Base-by-base conservation (phyloP, 805 yeast genomes). In the Candida quercuum region DNA sequence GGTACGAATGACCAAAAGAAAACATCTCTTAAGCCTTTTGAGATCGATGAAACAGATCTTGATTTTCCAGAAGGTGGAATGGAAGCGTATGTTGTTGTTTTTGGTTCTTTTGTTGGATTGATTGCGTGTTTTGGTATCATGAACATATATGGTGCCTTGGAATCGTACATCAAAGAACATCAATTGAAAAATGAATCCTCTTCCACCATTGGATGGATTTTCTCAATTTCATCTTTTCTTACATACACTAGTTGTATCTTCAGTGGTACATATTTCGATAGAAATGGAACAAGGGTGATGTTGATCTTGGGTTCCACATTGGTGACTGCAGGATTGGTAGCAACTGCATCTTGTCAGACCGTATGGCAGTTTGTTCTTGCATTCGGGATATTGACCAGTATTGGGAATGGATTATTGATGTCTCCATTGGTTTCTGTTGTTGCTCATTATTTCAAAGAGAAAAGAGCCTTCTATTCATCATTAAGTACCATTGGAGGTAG, bases 81-180 rank as follows among this genome's bases (percentile, higher is more conserved):
- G 29, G 48, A 53, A 43, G 82, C 83, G 0, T 74, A 73, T 57
- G 43, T 58, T 9, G 79, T 76, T 3, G 73, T 76, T 2, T 49
- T 74, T 23, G 86, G 85, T 3, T 64, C 74, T 2, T 75, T 75
- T 44, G 54, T 72, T 39, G 84, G 84, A 0, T 61, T 72, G 12
- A 57, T 71, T 6, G 72, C 74, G 3, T 67, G 67, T 19, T 68
- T 76, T 38, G 86, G 86, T 0, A 54, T 75, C 36, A 59, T 75
- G 50, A 78, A 78, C 47, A 59, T 79, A 1, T 66, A 74, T 27
- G 85, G 86, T 39, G 81, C 79, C 2, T 66, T 79, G 25, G 78
- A 79, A 53, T 69, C 81, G 0, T 75, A 78, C 43, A 67, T 79
- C 5, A 63, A 73, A 2, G 56, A 59, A 3, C 70, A 78, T 53